These are phyloP conservation scores for Xylariaceae sp. DNA, from an alignment of 2,329 filamentous ascomycete species.

Conservation along the genomic window DNA sequence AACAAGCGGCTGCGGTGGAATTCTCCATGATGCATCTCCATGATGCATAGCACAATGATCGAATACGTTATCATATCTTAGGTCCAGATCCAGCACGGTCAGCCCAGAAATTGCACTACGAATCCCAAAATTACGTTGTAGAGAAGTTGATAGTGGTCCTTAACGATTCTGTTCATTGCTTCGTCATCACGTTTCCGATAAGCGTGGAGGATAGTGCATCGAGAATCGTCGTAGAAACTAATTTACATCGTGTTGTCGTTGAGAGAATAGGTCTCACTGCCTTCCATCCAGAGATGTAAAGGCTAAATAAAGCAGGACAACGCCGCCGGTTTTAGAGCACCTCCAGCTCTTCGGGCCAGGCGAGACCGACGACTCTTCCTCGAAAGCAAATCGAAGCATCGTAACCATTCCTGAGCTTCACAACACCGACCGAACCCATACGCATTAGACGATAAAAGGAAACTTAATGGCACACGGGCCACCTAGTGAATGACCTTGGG, in stretches of 20 bases:
- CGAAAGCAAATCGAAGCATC: slow-evolving; percentile 41
- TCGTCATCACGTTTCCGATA: slow-evolving; percentile 4
- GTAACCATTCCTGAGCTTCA: slow-evolving; percentile 43
- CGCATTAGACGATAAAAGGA: slow-evolving; percentile 41
- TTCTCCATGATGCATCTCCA: background rate
- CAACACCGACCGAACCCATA: slow-evolving; percentile 45
- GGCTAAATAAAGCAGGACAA: slow-evolving; percentile 25
- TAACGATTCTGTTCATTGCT: background rate
- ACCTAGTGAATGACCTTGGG: slow-evolving; percentile 32
- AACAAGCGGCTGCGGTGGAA: too few relatives aligned
- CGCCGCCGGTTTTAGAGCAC: slow-evolving; percentile 27
- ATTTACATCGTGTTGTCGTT: slow-evolving; percentile 38
- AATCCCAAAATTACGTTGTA: background rate
- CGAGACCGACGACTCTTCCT: slow-evolving; percentile 27
- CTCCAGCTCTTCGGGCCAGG: slow-evolving; percentile 29
- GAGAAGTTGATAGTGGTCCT: background rate
- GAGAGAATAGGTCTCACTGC: slow-evolving; percentile 25
- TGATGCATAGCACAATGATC: background rate
- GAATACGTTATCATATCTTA: too few relatives aligned
- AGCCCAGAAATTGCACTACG: too few relatives aligned
- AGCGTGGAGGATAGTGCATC: slow-evolving; percentile 12
- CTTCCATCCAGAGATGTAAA: slow-evolving; percentile 22
- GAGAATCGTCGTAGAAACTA: slow-evolving; percentile 29
- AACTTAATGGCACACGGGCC: slow-evolving; percentile 36
- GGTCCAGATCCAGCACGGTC: too few relatives aligned